Conservation (phyloP, 2,329 filamentous ascomycete genomes). For the Aspergillus novofumigatus region DNA sequence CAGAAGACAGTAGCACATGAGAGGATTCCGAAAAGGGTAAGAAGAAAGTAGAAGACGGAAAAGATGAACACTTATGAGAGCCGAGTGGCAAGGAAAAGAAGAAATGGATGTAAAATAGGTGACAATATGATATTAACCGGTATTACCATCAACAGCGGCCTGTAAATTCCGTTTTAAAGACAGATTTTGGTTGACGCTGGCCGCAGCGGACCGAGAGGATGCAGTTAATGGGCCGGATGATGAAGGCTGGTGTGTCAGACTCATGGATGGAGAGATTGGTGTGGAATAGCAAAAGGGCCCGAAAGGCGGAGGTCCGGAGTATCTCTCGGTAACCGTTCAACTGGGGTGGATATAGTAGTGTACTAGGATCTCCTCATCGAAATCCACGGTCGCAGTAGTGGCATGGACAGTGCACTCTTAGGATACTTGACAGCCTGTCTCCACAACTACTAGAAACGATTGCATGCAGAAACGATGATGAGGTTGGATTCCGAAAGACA, state of each 20-base stretch:
- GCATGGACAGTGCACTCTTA: slow-evolving; percentile 1
- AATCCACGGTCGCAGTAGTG: neutral
- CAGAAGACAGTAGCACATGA: slow-evolving; percentile 8
- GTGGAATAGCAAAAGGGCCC: slow-evolving; percentile 1
- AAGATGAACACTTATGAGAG: neutral
- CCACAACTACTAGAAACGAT: slow-evolving; percentile 5
- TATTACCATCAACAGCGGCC: slow-evolving; percentile 45
- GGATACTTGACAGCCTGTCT: slow-evolving; percentile 1
- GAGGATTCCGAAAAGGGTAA: neutral
- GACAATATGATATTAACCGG: slow-evolving; percentile 15
- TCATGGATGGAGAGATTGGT: slow-evolving; percentile 26
- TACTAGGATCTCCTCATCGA: neutral
- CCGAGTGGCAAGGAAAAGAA: slow-evolving; percentile 2
- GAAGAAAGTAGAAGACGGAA: neutral
- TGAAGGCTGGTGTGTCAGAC: slow-evolving; percentile 40
- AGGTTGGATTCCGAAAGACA: neutral
- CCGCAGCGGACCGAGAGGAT: slow-evolving; percentile 31
- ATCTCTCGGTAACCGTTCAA: neutral
- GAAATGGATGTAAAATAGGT: neutral
- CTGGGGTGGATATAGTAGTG: neutral
- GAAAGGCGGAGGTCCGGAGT: slow-evolving; percentile 9
- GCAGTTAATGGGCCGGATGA: slow-evolving; percentile 38
- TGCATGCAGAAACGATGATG: neutral
- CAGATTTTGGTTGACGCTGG: slow-evolving; percentile 29
- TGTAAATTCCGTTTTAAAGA: slow-evolving; percentile 42